Evolutionary conservation across 306 rosid species (phyloP).

Genomic region (Castanea sativa): DNA sequence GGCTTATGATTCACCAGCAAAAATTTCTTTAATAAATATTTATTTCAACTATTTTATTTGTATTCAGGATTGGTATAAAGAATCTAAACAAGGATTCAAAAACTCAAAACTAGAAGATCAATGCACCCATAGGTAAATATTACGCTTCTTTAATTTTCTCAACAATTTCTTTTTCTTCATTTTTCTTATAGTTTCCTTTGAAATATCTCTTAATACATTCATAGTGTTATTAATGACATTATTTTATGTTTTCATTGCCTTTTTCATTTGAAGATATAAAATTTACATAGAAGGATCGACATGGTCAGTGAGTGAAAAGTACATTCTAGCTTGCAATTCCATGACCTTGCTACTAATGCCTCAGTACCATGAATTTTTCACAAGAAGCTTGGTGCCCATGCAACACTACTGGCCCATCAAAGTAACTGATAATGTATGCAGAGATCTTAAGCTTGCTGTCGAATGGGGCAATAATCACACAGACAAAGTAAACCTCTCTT

Average conservation of each 20-base stretch:
- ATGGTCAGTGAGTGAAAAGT: slow-evolving; percentile 85
- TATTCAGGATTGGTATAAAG: slow-evolving; percentile 70
- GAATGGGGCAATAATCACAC: slow-evolving; percentile 76
- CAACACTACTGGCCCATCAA: slow-evolving; percentile 79
- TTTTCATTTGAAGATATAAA: slow-evolving; percentile 44
- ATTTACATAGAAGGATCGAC: slow-evolving; percentile 76
- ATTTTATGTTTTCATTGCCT: background rate
- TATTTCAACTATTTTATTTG: background rate
- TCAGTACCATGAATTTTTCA: slow-evolving; percentile 60
- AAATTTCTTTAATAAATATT: too few species aligned
- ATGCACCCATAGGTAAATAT: slow-evolving; percentile 48
- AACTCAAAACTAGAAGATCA: slow-evolving; percentile 69
- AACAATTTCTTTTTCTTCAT: background rate
- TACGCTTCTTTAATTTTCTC: background rate
- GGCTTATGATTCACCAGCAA: too few species aligned
- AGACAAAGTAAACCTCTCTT: slow-evolving; percentile 26
- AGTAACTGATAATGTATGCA: slow-evolving; percentile 39
- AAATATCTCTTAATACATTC: background rate
- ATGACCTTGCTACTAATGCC: slow-evolving; percentile 51
- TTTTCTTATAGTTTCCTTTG: background rate
- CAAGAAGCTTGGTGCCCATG: slow-evolving; percentile 58
- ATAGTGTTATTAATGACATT: background rate
- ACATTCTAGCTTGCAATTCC: slow-evolving; percentile 74
- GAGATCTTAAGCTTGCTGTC: slow-evolving; percentile 67
- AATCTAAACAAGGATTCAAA: slow-evolving; percentile 66